Conservation (phyloP, 345 rosid genomes). For the Ailanthus altissimus region DNA sequence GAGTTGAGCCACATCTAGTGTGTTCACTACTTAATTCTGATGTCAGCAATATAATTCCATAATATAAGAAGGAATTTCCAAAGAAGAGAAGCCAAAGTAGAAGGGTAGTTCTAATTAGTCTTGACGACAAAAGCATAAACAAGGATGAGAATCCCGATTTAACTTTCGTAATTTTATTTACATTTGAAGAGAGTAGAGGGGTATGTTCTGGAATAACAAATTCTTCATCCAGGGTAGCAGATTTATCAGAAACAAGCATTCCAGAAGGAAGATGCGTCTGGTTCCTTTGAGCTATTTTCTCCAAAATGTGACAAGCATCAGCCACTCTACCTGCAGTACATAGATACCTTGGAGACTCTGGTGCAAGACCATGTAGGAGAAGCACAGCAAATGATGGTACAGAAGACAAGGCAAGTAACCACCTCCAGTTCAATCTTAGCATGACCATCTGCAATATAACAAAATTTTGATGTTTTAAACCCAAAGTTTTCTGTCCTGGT, state of each 20-base stretch:
- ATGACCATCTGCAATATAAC: slow-evolving; percentile 36
- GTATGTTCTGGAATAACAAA: no score
- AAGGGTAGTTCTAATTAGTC: slow-evolving; percentile 44
- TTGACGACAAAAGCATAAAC: slow-evolving; percentile 43
- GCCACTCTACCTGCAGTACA: slow-evolving; percentile 42
- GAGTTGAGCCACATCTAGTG: slow-evolving; percentile 29
- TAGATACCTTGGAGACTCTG: slow-evolving; percentile 67
- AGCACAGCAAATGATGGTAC: slow-evolving; percentile 56
- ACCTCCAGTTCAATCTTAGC: slow-evolving; percentile 68
- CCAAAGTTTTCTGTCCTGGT: neutral
- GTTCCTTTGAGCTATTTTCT: slow-evolving; percentile 44
- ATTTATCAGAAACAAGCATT: slow-evolving; percentile 38
- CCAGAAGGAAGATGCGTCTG: slow-evolving; percentile 51
- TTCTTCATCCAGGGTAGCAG: slow-evolving; percentile 28
- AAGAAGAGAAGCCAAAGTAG: slow-evolving; percentile 59
- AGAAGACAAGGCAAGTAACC: slow-evolving; percentile 62
- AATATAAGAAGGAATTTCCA: slow-evolving; percentile 63
- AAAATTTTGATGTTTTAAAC: neutral
- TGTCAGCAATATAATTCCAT: slow-evolving; percentile 62
- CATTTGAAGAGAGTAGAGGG: slow-evolving; percentile 21
- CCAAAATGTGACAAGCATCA: slow-evolving; percentile 49
- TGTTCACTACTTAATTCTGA: slow-evolving; percentile 48
- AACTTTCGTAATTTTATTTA: slow-evolving; percentile 18
- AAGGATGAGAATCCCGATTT: slow-evolving; percentile 37
- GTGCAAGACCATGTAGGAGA: slow-evolving; percentile 38